A percentile compares a stretch with the other conserved stretches of the same genome.
phyloP scores from a whole-genome alignment of 208 protist species.

The Crithidia fasciculata region DNA sequence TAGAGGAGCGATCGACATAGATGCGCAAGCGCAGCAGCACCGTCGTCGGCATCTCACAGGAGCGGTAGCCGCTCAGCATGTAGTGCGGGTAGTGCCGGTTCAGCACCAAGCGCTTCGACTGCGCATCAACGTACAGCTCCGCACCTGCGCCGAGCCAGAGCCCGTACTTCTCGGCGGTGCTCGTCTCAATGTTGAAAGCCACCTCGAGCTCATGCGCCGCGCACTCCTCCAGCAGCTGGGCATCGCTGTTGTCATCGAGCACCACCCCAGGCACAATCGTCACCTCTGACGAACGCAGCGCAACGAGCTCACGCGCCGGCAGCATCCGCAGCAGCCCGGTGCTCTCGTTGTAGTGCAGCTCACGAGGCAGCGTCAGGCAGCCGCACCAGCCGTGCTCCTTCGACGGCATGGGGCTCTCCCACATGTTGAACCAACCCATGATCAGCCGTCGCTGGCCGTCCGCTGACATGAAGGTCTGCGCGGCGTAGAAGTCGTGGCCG shows the following conservation, averaged over 20 bases:
- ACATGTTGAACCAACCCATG: conserved; percentile 52
- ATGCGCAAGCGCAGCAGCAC: conserved; percentile 49
- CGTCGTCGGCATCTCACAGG: conserved; percentile 36
- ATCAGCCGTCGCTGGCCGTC: conserved; percentile 46
- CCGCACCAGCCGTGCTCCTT: conserved; percentile 46
- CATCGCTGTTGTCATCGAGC: conserved; percentile 27
- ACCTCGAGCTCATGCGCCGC: conserved; percentile 48
- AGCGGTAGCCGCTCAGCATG: conserved; percentile 59
- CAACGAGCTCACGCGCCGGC: conserved; percentile 46
- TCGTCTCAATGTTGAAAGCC: conserved; percentile 41
- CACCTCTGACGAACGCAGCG: conserved; percentile 30
- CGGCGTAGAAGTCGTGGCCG: conserved; percentile 52
- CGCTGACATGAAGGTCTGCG: conserved; percentile 37
- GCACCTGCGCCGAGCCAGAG: conserved; percentile 56
- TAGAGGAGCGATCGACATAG: conserved; percentile 57
- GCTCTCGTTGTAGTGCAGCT: conserved; percentile 31
- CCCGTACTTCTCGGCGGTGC: conserved; percentile 60
- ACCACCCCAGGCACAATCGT: conserved; percentile 13
- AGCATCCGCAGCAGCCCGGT: conserved; percentile 31
- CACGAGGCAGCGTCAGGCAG: conserved; percentile 48
- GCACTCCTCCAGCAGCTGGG: conserved; percentile 29
- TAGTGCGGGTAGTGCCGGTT: conserved; percentile 67
- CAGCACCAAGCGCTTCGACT: conserved; percentile 52
- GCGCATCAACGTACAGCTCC: conserved; percentile 58
- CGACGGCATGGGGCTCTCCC: conserved; percentile 46